Evolutionary conservation across 768 basidiomycete genomes (phyloP).

Genomic region (Boletus pseudopeckii): DNA sequence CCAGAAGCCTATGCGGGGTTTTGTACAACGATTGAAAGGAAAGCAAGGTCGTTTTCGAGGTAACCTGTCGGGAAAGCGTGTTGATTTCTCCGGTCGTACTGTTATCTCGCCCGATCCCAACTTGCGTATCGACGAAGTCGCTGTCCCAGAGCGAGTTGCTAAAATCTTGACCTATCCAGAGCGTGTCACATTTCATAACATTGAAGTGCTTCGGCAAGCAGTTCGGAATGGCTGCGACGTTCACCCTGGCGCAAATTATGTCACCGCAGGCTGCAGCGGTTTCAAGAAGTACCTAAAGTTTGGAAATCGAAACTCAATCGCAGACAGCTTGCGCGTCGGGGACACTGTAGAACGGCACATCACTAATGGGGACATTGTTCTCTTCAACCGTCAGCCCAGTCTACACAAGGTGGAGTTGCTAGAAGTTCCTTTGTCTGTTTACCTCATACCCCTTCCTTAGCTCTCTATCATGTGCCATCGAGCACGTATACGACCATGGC

Average conservation of each 20-base stretch:
- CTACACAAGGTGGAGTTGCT: conserved; percentile 72
- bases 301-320: conserved; percentile 75
- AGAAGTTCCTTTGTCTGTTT: not conserved
- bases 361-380: conserved; percentile 90
- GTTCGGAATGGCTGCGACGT: conserved; percentile 85
- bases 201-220: conserved; percentile 68
- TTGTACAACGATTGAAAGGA: conserved; percentile 96
- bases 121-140: conserved; percentile 96
- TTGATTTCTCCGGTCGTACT: conserved; percentile 96
- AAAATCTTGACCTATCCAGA: conserved; percentile 96
- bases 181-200: conserved; percentile 88
- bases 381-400: conserved; percentile 99
- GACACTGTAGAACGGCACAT: conserved; percentile 95
- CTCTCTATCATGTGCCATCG: conserved; percentile 99
- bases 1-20: conserved; percentile 94
- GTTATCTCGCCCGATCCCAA: conserved; percentile 99
- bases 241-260: conserved; percentile 96
- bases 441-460: conserved; percentile 35
- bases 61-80: conserved; percentile 97
- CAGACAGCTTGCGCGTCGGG: conserved; percentile 79
- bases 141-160: conserved; percentile 92
- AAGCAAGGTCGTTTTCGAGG: conserved; percentile 99
- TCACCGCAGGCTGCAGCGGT: conserved; percentile 70
- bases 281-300: conserved; percentile 90
- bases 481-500: conserved; percentile 95